These are phyloP conservation scores for Leccinum fallax DNA, from an alignment of 1,284 basidiomycete genomes.

Conservation along the genomic window DNA sequence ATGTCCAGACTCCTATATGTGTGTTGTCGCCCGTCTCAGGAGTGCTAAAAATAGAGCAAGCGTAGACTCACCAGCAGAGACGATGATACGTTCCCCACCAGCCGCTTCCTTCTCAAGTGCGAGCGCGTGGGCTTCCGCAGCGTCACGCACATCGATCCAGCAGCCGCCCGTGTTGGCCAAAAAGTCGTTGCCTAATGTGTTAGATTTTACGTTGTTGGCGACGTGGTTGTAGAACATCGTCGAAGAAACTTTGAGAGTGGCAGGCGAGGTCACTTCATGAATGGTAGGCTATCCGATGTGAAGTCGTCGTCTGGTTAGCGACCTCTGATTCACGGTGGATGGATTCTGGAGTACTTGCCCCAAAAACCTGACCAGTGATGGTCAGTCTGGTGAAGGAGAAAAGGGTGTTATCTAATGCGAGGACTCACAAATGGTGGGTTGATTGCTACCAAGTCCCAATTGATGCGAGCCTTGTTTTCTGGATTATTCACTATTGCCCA, in stretches of 20 bases:
- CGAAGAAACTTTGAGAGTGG: conserved; percentile 53
- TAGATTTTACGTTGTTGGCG: too few species aligned
- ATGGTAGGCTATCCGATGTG: conserved; percentile 39
- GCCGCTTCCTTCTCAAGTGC: too few species aligned
- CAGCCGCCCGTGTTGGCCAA: conserved; percentile 26
- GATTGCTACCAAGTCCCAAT: conserved; percentile 58
- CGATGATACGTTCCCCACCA: too few species aligned
- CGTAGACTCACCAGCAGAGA: too few species aligned
- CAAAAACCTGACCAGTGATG: conserved; percentile 32
- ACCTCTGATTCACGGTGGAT: neutral
- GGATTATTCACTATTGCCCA: conserved; percentile 52
- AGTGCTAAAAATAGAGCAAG: too few species aligned
- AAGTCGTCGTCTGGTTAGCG: conserved; percentile 5
- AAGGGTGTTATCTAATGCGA: neutral
- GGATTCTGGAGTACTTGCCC: conserved; percentile 26
- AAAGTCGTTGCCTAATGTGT: conserved; percentile 27
- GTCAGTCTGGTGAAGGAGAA: neutral
- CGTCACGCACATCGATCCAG: too few species aligned
- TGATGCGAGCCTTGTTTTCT: conserved; percentile 40
- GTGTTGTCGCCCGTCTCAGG: too few species aligned
- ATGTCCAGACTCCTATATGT: too few species aligned
- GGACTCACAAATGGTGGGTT: conserved; percentile 56
- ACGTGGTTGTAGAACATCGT: conserved; percentile 32
- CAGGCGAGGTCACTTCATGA: conserved; percentile 51
- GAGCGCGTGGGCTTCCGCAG: too few species aligned